Conservation (phyloP, 192 early-diverging fungal genomes). For the Coemansia sp. region DNA sequence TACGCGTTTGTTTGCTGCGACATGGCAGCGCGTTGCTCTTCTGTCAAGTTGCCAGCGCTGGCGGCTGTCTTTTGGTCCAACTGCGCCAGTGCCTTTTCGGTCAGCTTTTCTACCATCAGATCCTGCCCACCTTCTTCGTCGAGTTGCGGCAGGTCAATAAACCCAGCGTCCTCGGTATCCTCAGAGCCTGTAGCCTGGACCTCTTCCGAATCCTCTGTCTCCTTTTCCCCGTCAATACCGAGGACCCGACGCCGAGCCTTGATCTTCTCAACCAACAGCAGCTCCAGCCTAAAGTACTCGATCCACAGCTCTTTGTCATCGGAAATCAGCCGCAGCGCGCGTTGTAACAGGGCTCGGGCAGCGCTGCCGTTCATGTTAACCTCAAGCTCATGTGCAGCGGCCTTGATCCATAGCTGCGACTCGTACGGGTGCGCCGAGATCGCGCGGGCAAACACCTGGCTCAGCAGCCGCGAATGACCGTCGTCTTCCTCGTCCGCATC, state of each 20-base stretch:
- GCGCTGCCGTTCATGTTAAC: slow-evolving; percentile 75
- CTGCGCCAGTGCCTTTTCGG: slow-evolving; percentile 40
- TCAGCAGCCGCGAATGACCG: slow-evolving; percentile 59
- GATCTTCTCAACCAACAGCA: slow-evolving; percentile 85
- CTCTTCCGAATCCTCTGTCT: slow-evolving; percentile 27
- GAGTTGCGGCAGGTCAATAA: slow-evolving; percentile 59
- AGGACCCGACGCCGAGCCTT: slow-evolving; percentile 76
- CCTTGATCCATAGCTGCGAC: slow-evolving; percentile 84
- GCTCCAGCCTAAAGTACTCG: slow-evolving; percentile 92
- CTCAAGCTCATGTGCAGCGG: slow-evolving; percentile 87
- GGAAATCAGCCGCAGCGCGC: slow-evolving; percentile 81
- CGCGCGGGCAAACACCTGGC: slow-evolving; percentile 75
- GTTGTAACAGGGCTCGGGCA: slow-evolving; percentile 79
- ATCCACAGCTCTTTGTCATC: slow-evolving; percentile 74
- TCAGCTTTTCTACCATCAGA: slow-evolving; percentile 38
- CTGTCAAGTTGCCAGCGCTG: slow-evolving; percentile 25
- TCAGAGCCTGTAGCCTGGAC: background rate
- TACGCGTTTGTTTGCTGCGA: slow-evolving; percentile 58
- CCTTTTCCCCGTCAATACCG: slow-evolving; percentile 59
- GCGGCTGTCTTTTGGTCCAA: slow-evolving; percentile 24
- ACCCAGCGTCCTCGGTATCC: slow-evolving; percentile 42
- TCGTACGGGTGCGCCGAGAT: slow-evolving; percentile 86
- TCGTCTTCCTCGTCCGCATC: slow-evolving; percentile 17
- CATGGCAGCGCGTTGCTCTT: slow-evolving; percentile 53
- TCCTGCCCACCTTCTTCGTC: slow-evolving; percentile 59